Evolutionary conservation across 805 yeast species (phyloP), one percentile per base, ranked within the genome.

Genomic region (Yarrowia yakushimensis): DNA sequence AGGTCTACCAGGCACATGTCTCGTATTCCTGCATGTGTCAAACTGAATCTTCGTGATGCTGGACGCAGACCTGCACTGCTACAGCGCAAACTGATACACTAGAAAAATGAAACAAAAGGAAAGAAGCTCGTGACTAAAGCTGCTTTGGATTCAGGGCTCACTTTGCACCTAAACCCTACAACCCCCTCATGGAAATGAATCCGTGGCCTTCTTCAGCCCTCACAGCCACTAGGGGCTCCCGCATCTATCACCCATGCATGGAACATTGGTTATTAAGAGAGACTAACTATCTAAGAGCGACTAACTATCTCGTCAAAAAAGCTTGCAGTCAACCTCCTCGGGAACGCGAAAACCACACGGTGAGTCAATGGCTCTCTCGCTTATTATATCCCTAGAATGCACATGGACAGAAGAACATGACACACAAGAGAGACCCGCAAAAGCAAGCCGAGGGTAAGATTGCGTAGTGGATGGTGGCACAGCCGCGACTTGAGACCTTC

Each of bases 1-100:
- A 36, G 28, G 28, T 30, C n/a, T n/a, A n/a, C n/a, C n/a, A n/a
- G n/a, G n/a, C n/a, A 11, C 13, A 30, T 45, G 52, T 45, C 52
- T 45, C 52, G 52, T 28, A 45, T 45, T 45, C 52, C 52, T 45
- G 52, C 30, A 45, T 30, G 52, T 45, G 36, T 45, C 52, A 45
- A 45, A 45, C 52, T 30, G 52, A 45, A 45, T 45, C 36, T 30
- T 45, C 30, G 36, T 20, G 36, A 8, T n/a, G 48, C 20, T 27
- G 33, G 30, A 9, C 23, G 30, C 45, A 10, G 7, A 23, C 4
- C 3, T 23, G 13, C 18, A 9, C 12, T 18, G 34, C 34, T 27
- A 43, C 34, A 27, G 50, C n/a, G 50, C 34, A 18, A 30, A 25
- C 25, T 45, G 52, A 45, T 45, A 45, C 52, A 45, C 20, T 12